Evolutionary conservation across 495 filamentous ascomycete genomes (phyloP).

Genomic region (Penicillium roqueforti): DNA sequence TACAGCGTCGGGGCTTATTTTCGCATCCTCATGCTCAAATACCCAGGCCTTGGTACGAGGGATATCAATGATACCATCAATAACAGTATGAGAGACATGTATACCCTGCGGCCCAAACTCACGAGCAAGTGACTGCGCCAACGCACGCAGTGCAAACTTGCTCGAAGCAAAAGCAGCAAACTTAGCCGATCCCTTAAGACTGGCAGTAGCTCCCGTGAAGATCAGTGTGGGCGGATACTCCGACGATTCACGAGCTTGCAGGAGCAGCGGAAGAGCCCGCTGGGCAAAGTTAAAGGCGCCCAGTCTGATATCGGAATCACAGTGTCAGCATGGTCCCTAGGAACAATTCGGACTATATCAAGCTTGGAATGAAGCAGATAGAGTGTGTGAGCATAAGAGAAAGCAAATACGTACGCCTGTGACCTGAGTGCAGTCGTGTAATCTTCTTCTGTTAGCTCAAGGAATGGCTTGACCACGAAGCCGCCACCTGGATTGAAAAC

Average conservation of each 20-base stretch:
- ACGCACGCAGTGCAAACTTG: conserved; percentile 76
- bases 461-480: conserved; percentile 73
- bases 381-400: background rate
- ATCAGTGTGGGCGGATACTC: conserved; percentile 72
- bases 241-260: conserved; percentile 47
- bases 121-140: conserved; percentile 72
- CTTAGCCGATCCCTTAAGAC: conserved; percentile 64
- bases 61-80: conserved; percentile 88
- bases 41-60: conserved; percentile 59
- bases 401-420: conserved; percentile 54
- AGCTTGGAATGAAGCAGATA: background rate
- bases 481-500: conserved; percentile 76
- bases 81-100: conserved; percentile 79
- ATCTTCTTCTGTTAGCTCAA: conserved; percentile 66
- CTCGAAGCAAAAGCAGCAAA: conserved; percentile 71
- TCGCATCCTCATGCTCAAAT: conserved; percentile 63
- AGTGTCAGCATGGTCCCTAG: background rate
- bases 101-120: conserved; percentile 90
- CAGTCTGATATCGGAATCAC: conserved; percentile 37
- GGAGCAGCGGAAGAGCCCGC: conserved; percentile 65
- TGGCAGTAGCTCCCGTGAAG: conserved; percentile 84
- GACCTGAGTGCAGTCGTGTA: conserved; percentile 52
- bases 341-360: background rate
- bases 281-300: conserved; percentile 80
- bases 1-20: conserved; percentile 76